Base-by-base conservation (phyloP, 345 rosid genomes). In the Conringia planisiliqua region DNA sequence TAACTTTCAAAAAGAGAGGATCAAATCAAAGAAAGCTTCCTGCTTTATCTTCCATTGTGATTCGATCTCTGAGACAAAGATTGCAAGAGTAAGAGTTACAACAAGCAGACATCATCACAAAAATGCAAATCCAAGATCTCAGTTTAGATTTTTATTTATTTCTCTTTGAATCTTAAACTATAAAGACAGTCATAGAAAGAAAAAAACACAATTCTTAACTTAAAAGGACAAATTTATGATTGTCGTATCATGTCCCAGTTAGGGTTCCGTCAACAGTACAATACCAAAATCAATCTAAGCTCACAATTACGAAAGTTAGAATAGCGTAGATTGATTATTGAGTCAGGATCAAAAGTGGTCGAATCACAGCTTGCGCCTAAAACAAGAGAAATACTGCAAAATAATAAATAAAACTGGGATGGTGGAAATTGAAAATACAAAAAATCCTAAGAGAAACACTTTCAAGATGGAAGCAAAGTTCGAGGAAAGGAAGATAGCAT, bases 1-100 rank as follows among this genome's bases (percentile, higher is more conserved):
- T 17, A 43, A 51, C 60, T 57, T 48, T 51, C 33, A 12, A 57
- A 40, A 9, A 30, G 18, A 33, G 9, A 12, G 32, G 48, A 22
- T 1, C 14, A 29, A 32, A 44, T 1, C 7, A 32, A 22, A 17
- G 1, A 66, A 14, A 35, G n/a, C 39, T 60, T 58, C 73, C 18
- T 18, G 26, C 11, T 47, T 47, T 16, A 24, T 47, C 52, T 32
- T 32, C 35, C 35, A 32, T 35, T 33, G 7, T 44, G 35, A 66
- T 46, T 38, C 17, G 27, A 73, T 61, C 68, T 51, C 36, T 54
- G 42, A 62, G 50, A 36, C 68, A 60, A 60, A 71, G 39, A 43
- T 56, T 40, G 5, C 2, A 44, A 43, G 63, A 38, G 68, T 48
- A 38, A 38, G 22, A 40, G 62, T 62, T 5, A 39, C 43, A 51